Evolutionary conservation across 2,329 filamentous ascomycete species (phyloP).

Genomic region (Leptographium wingfieldii): DNA sequence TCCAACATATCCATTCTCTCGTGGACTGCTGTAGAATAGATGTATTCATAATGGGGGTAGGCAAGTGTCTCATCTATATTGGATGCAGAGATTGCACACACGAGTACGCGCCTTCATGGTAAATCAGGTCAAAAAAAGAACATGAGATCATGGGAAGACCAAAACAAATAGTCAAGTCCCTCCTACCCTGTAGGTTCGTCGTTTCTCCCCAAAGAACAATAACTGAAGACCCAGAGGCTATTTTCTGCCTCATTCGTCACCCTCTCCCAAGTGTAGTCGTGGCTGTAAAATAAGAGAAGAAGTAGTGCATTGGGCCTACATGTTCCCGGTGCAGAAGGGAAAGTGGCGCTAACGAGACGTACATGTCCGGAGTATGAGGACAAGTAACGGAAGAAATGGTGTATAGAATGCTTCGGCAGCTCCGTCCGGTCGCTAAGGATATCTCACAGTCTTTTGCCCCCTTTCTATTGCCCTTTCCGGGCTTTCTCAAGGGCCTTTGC

Average conservation of each 20-base stretch:
- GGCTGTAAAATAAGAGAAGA: neutral
- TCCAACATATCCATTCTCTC: neutral
- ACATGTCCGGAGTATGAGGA: neutral
- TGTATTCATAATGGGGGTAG: neutral
- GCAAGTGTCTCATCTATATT: neutral
- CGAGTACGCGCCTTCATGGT: neutral
- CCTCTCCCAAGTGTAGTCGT: neutral
- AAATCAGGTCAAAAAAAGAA: neutral
- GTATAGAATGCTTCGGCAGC: neutral
- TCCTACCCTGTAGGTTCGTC: neutral
- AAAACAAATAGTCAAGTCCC: neutral
- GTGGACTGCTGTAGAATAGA: neutral
- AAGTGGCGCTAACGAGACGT: neutral
- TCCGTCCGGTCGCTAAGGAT: neutral
- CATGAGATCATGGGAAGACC: neutral
- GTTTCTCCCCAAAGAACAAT: neutral
- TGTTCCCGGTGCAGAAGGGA: neutral
- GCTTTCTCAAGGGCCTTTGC: constrained; percentile 78
- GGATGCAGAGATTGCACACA: neutral
- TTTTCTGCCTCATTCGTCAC: neutral
- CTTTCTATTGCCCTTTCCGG: constrained; percentile 41
- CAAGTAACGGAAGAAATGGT: neutral
- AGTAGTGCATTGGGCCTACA: neutral
- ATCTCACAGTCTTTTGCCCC: neutral
- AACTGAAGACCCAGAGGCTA: neutral